Percentiles rank a stretch among this genome's conserved stretches.
These are phyloP conservation scores for Aspergillus alliaceus DNA, from an alignment of 2,329 filamentous ascomycete species.

Conservation along the genomic window DNA sequence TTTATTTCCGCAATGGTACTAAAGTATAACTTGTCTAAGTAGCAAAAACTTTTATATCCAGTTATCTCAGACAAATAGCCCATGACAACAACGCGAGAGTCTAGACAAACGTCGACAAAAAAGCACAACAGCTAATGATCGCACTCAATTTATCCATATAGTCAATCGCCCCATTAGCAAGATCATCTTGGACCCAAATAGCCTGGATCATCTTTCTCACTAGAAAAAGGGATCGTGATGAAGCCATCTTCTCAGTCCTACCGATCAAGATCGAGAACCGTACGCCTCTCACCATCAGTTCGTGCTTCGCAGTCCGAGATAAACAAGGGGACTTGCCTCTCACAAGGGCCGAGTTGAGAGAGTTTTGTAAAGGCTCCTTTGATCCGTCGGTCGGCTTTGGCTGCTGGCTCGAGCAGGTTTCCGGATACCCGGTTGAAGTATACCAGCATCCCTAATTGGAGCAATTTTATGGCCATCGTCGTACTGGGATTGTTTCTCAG, in stretches of 20 bases:
- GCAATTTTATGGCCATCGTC: not conserved
- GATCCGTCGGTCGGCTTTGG: not conserved
- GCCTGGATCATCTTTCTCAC: conserved; percentile 1
- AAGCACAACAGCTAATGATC: conserved; percentile 9
- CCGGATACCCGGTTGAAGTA: conserved; percentile 6
- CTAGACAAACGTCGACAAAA: too few relatives aligned
- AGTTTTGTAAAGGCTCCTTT: not conserved
- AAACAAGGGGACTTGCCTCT: conserved; percentile 10
- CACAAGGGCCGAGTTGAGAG: not conserved
- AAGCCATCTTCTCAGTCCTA: conserved; percentile 3
- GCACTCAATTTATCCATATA: conserved; percentile 8
- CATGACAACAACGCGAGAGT: too few relatives aligned
- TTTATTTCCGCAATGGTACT: too few relatives aligned
- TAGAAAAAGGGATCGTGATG: conserved; percentile 4
- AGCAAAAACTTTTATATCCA: too few relatives aligned
- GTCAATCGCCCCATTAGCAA: conserved; percentile 4
- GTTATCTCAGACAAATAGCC: too few relatives aligned
- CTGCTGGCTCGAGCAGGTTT: not conserved
- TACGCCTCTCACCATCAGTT: conserved; percentile 5
- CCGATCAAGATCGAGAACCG: conserved; percentile 6
- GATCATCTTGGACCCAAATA: conserved; percentile 14
- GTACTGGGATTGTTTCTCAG: too few relatives aligned
- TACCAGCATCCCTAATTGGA: conserved; percentile 5
- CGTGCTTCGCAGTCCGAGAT: conserved; percentile 11
- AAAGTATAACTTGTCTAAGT: too few relatives aligned